Evolutionary conservation across 352 stramenopile genomes (phyloP), one percentile per base, ranked within the genome.

Genomic region (Phytophthora megakarya): DNA sequence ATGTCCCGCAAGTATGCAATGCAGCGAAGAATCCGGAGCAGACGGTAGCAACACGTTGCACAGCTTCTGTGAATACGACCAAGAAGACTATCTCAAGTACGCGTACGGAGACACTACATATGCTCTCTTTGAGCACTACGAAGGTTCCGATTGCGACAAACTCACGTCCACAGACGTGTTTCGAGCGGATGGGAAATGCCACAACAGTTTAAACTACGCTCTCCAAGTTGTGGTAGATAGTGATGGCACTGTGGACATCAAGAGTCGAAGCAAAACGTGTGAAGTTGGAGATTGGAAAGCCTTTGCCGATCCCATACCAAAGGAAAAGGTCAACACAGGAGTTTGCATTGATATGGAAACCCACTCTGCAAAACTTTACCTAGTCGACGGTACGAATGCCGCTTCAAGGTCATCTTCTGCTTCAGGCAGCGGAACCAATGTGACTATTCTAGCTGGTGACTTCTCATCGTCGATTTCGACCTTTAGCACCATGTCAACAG

Each of bases 161-260:
- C 28, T 40, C 16, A 40, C 47, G 10, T 44, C 38, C n/a, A 65
- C 33, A 9, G 56, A 64, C 12, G 45, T 64, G 10, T 64, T 43
- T 25, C 37, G 37, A 13, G 45, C 56, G 5, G 56, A 58, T 23
- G 56, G 38, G 3, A 49, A 48, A 12, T 65, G 56, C 22, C 47
- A 65, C 38, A 65, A 65, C 39, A 65, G 47, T 42, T 25, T 65
- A 16, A 38, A 59, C 37, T 65, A 60, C 57, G 28, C 47, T 9
- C n/a, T 65, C 3, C 26, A 53, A 25, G 46, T 65, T 10, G 21
- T 28, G 5, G 21, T 51, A 18, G 38, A n/a, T 46, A 9, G 16
- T 9, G 30, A 49, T 22, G 56, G 56, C 22, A 12, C 35, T 8
- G 46, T 55, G n/a, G 16, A 9, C 11, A 50, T 59, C 38, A 44